Evolutionary conservation across 345 rosid species (phyloP), one percentile per base, ranked within the genome.

Genomic region (Xanthoceras sorbifolium): DNA sequence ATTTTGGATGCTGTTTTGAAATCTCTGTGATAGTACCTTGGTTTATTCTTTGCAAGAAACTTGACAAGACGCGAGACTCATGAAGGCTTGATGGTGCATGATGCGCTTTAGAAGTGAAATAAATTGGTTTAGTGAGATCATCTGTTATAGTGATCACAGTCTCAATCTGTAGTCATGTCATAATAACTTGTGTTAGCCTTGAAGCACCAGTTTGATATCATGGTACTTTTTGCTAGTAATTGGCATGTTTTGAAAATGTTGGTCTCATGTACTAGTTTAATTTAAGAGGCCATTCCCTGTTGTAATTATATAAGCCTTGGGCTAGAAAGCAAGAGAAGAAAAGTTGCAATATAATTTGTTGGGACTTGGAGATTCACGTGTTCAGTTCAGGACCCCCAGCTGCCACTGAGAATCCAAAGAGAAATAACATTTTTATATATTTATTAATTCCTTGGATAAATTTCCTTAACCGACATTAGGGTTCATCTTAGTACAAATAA

Each of bases 251-350:
- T 38, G 20, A 38, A 17, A 36, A 32, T 59, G 64, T 2, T 38
- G 67, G 23, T 60, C 54, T 8, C 15, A 38, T 36, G 10, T 36
- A 20, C 25, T 23, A 7, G 36, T 40, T 23, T 60, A 22, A 22
- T 59, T 23, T 72, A 72, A 38, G 38, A 23, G 46, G 18, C 18
- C 54, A 38, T 31, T 72, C 52, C 23, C 9, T 26, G 54, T 12
- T 60, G 75, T 34, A 57, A 14, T 71, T 20, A 31, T 36, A n/a
- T 3, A 34, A 57, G 64, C 57, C 74, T 70, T 54, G 62, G 23
- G 6, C 26, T 48, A 31, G 55, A 52, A 70, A 32, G 63, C 36
- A 11, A 29, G 34, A 32, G 32, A 67, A 42, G 46, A 42, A 42
- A 42, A 42, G 46, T 42, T 42, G 10, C 46, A 42, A 42, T 42